Evolutionary conservation across 306 rosid species (phyloP).

Genomic region (Vicia villosa): DNA sequence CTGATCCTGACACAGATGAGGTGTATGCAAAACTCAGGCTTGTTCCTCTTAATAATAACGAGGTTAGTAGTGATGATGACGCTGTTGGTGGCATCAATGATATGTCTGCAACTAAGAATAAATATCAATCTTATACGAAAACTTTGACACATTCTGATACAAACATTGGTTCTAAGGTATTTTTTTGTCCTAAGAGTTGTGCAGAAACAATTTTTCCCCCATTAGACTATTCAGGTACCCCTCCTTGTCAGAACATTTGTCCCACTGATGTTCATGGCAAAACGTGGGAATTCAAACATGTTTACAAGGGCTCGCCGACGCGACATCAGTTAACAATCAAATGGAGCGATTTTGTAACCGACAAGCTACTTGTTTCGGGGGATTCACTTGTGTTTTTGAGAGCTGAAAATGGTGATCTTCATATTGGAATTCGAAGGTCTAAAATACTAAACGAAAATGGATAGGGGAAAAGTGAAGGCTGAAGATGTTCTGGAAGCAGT

Average conservation of each 20-base stretch:
- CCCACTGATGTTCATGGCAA: constrained; percentile 84
- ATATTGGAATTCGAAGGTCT: constrained; percentile 75
- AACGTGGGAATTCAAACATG: constrained; percentile 77
- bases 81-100: constrained; percentile 45
- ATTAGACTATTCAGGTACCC: no score
- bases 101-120: constrained; percentile 51
- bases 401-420: constrained; percentile 69
- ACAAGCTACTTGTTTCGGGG: constrained; percentile 80
- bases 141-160: no score
- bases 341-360: constrained; percentile 82
- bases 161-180: no score
- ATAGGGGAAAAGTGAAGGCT: no score
- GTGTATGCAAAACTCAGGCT: constrained; percentile 60
- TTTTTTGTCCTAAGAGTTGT: no score
- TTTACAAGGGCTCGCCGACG: constrained; percentile 77
- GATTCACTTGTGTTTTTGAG: constrained; percentile 76
- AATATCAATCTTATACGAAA: constrained; percentile 62
- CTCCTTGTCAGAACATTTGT: no score
- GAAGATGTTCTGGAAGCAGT: no score
- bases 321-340: constrained; percentile 86
- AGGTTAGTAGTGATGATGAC: constrained; percentile 46
- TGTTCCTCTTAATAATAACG: constrained; percentile 43
- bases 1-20: constrained; percentile 81
- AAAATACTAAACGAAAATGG: constrained; percentile 60
- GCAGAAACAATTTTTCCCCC: no score